phyloP scores from a whole-genome alignment of 2,329 filamentous ascomycete species.

The Zasmidium citrigriseum region DNA sequence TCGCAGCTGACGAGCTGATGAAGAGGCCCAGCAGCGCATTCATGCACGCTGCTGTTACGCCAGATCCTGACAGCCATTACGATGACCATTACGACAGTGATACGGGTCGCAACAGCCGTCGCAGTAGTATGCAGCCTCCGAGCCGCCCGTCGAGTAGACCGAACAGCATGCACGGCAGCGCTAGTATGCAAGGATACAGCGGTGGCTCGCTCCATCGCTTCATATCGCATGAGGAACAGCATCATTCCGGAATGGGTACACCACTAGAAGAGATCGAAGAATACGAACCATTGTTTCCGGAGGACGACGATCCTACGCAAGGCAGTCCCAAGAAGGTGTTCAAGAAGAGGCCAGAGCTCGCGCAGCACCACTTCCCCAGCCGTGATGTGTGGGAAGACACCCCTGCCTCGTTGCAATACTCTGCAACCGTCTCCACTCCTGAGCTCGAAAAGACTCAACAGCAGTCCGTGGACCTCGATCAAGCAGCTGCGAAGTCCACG shows the following conservation, averaged over 20 bases:
- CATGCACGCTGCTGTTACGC: constrained; percentile 80
- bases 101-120: constrained; percentile 45
- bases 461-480: constrained; percentile 26
- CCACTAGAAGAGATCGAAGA: constrained; percentile 87
- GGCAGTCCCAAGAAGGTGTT: constrained; percentile 56
- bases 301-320: constrained; percentile 62
- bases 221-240: constrained; percentile 55
- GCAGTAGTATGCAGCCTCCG: constrained; percentile 56
- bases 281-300: constrained; percentile 92
- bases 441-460: constrained; percentile 47
- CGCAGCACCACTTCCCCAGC: constrained; percentile 75
- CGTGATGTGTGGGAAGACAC: constrained; percentile 97
- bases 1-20: constrained; percentile 83
- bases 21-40: constrained; percentile 70
- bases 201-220: constrained; percentile 60
- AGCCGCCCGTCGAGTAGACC: constrained; percentile 66
- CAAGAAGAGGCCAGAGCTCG: constrained; percentile 55
- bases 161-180: constrained; percentile 52
- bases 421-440: constrained; percentile 81
- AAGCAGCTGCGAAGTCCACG: constrained; percentile 29
- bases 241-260: constrained; percentile 53
- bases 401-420: constrained; percentile 76
- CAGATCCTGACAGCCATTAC: constrained; percentile 64
- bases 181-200: constrained; percentile 19
- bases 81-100: constrained; percentile 58